Evolutionary conservation across 164 flowering plant species (phyloP).

Genomic region (Amborella trichopoda): DNA sequence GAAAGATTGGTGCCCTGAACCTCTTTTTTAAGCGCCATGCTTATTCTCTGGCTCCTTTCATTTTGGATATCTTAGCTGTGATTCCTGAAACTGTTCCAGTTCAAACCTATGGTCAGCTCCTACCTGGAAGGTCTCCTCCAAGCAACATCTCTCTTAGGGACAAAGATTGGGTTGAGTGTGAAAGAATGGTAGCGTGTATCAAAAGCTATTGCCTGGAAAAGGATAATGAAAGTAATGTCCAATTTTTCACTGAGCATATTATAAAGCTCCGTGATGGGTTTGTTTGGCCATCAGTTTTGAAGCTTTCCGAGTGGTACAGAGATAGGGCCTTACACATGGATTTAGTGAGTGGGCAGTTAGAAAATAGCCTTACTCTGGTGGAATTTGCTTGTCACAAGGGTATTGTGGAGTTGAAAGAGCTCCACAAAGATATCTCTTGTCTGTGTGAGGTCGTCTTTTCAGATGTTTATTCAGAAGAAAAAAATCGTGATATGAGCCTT

Average conservation of each 20-base stretch:
- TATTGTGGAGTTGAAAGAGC: slow-evolving; percentile 51
- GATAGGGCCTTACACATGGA: slow-evolving; percentile 79
- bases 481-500: slow-evolving; percentile 37
- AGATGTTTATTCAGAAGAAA: slow-evolving; percentile 35
- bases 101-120: slow-evolving; percentile 80
- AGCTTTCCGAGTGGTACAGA: slow-evolving; percentile 71
- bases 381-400: slow-evolving; percentile 74
- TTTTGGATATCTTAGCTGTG: slow-evolving; percentile 64
- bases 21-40: slow-evolving; percentile 97
- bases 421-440: slow-evolving; percentile 47
- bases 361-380: slow-evolving; percentile 64
- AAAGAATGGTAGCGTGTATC: slow-evolving; percentile 41
- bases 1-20: slow-evolving; percentile 94
- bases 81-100: slow-evolving; percentile 93
- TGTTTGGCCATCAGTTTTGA: slow-evolving; percentile 66
- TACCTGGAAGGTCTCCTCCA: slow-evolving; percentile 87
- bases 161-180: slow-evolving; percentile 95
- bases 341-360: slow-evolving; percentile 72
- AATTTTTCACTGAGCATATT: slow-evolving; percentile 61
- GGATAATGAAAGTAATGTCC: slow-evolving; percentile 18
- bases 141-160: slow-evolving; percentile 45
- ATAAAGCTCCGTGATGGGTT: slow-evolving; percentile 38
- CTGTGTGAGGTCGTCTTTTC: slow-evolving; percentile 72
- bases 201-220: slow-evolving; percentile 15
- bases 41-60: slow-evolving; percentile 56